Conservation (phyloP, 2,329 filamentous ascomycete species). For the Scopulariopsis brevicaulis region DNA sequence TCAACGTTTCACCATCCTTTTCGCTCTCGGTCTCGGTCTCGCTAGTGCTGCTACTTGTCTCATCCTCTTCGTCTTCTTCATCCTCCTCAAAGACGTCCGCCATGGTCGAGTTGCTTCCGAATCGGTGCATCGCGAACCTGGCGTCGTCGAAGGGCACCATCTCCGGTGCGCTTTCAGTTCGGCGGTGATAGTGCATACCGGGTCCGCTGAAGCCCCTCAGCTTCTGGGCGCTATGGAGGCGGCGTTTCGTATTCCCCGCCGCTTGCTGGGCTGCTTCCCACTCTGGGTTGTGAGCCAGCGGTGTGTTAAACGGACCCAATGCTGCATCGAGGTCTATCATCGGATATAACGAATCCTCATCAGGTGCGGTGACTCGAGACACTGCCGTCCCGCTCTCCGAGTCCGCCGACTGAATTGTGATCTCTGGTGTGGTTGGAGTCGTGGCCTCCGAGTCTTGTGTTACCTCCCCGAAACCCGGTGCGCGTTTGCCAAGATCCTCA, state of each 20-base stretch:
- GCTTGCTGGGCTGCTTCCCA: conserved; percentile 56
- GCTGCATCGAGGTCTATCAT: conserved; percentile 94
- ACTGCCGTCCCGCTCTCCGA: conserved; percentile 15
- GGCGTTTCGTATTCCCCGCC: conserved; percentile 44
- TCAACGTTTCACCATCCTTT: not conserved
- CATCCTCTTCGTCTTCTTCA: conserved; percentile 47
- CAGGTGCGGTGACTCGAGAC: conserved; percentile 13
- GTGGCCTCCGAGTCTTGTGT: not conserved
- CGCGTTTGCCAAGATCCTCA: not conserved
- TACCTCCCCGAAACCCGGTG: not conserved
- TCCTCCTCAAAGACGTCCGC: conserved; percentile 82
- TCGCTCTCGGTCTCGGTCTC: not conserved
- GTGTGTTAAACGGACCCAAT: conserved; percentile 83
- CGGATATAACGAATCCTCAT: conserved; percentile 59
- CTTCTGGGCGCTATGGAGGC: conserved; percentile 68
- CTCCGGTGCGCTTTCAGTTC: conserved; percentile 71
- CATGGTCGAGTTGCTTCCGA: conserved; percentile 62
- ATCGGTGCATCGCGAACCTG: conserved; percentile 46
- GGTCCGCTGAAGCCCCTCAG: conserved; percentile 57
- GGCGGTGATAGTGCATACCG: conserved; percentile 65
- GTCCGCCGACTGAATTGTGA: not conserved
- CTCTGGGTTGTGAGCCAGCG: conserved; percentile 48
- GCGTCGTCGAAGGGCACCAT: conserved; percentile 61
- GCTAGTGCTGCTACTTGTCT: conserved; percentile 12
- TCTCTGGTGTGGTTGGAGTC: conserved; percentile 1